Conservation (phyloP, 768 basidiomycete species). For the Kwoniella dendrophila region DNA sequence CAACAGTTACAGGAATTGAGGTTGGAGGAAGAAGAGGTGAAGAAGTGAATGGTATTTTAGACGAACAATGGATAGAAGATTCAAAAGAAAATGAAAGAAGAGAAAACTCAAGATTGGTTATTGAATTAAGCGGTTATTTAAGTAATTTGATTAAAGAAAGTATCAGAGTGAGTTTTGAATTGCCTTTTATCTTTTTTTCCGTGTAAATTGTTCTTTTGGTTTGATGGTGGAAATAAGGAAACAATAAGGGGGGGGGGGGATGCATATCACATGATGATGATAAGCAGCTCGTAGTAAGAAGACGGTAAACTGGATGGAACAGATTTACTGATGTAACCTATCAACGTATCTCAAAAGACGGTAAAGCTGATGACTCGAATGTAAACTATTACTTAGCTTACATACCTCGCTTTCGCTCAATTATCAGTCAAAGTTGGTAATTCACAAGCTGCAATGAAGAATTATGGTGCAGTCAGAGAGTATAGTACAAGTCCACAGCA, state of each 20-base stretch:
- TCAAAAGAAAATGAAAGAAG: constrained; percentile 66
- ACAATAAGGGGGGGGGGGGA: no score
- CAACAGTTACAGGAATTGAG: neutral
- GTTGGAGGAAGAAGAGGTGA: neutral
- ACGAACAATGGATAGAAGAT: constrained; percentile 75
- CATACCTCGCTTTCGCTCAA: constrained; percentile 73
- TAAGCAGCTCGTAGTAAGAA: no score
- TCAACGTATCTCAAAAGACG: no score
- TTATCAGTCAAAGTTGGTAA: constrained; percentile 76
- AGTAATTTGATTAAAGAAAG: constrained; percentile 99
- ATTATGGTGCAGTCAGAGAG: constrained; percentile 88
- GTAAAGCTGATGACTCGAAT: no score
- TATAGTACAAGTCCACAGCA: constrained; percentile 88
- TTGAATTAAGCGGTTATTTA: constrained; percentile 89
- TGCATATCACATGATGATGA: no score
- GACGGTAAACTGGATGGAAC: no score
- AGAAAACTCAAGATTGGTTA: constrained; percentile 83
- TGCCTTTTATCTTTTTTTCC: neutral
- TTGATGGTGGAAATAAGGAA: neutral
- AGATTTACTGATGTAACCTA: no score
- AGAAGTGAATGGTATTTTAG: constrained; percentile 43
- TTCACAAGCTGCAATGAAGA: constrained; percentile 69
- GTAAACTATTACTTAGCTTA: constrained; percentile 31
- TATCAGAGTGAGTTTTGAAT: constrained; percentile 74
- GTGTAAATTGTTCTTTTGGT: neutral